Evolutionary conservation across 352 stramenopile genomes (phyloP).

Genomic region (Globisporangium parvum): DNA sequence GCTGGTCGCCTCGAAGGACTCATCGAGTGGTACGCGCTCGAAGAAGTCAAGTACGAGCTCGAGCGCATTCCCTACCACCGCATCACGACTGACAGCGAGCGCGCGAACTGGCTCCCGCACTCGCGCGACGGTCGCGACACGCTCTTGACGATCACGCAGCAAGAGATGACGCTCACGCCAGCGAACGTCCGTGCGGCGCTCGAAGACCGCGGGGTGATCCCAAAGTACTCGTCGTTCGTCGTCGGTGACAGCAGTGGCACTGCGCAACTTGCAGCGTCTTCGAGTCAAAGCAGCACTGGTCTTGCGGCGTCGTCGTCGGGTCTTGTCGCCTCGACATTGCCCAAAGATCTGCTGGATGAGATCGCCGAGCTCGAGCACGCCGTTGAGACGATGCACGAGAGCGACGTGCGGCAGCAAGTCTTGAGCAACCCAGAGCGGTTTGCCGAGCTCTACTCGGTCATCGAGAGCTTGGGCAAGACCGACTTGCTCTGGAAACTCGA

Average conservation of each 20-base stretch:
- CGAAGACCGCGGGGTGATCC: slow-evolving; percentile 65
- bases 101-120: slow-evolving; percentile 40
- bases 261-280: not conserved
- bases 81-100: slow-evolving; percentile 50
- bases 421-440: slow-evolving; percentile 62
- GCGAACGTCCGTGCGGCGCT: slow-evolving; percentile 53
- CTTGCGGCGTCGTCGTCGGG: not conserved
- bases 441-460: slow-evolving; percentile 50
- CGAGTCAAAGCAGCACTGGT: not conserved
- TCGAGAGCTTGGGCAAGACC: slow-evolving; percentile 60
- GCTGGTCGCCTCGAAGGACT: slow-evolving; percentile 50
- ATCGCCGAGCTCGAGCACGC: slow-evolving; percentile 46
- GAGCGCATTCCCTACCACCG: slow-evolving; percentile 58
- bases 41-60: slow-evolving; percentile 63
- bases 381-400: slow-evolving; percentile 30
- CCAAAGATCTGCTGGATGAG: slow-evolving; percentile 47
- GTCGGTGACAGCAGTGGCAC: not conserved
- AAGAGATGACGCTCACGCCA: slow-evolving; percentile 55
- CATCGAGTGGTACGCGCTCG: slow-evolving; percentile 64
- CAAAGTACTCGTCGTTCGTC: slow-evolving; percentile 18
- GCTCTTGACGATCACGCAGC: slow-evolving; percentile 46
- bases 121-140: slow-evolving; percentile 54
- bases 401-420: slow-evolving; percentile 15
- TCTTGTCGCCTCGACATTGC: slow-evolving; percentile 14
- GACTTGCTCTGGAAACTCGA: slow-evolving; percentile 75